Base-by-base conservation (phyloP, 139 green algal species). In the Protoeuglena noctilucae region DNA sequence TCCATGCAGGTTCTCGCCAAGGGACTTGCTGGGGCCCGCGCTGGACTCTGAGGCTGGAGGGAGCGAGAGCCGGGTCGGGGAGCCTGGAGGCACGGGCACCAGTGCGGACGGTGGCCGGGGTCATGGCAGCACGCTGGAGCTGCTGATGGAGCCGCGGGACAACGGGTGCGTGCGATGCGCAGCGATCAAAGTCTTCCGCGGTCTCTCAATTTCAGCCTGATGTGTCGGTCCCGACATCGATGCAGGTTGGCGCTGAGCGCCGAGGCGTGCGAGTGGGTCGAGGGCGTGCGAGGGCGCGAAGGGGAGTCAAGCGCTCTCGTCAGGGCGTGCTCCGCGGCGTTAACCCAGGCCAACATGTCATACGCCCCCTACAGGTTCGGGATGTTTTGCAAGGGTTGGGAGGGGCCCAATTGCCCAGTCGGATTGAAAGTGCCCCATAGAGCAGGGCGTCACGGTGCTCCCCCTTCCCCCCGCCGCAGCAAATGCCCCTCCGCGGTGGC, bases 1-100 rank as follows among this genome's bases (percentile, higher is more conserved):
- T n/a, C 1, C 62, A 70, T 30, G 63, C n/a, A n/a, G 78, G 16
- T 93, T 93, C 67, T 72, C 68, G 6, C 84, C 84, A 0, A 29
- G 64, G 3, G 84, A 93, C 62, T 54, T 84, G 31, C 62, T 84
- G 21, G 57, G 51, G 9, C 7, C 34, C 34, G 34, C n/a, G n/a
- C n/a, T n/a, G n/a, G n/a, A 43, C 34, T 43, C 12, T 43, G 34
- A 43, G 9, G 12, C 9, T 12, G 34, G 34, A 7, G 34, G 12
- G 12, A 12, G 34, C 12, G 34, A 43, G 34, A 43, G 12, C 7
- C 34, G 34, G 9, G 7, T 43, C 34, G 9, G 7, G 9, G 34
- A 7, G 34, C 34, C n/a, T n/a, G n/a, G 34, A 43, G 9, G 7
- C 34, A 43, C 34, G 34, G 7, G 34, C 7, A 43, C 34, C n/a